Percentiles rank a stretch among this genome's conserved stretches.
phyloP scores from a whole-genome alignment of 305 asterid genomes.

The Fraxinus sp. region DNA sequence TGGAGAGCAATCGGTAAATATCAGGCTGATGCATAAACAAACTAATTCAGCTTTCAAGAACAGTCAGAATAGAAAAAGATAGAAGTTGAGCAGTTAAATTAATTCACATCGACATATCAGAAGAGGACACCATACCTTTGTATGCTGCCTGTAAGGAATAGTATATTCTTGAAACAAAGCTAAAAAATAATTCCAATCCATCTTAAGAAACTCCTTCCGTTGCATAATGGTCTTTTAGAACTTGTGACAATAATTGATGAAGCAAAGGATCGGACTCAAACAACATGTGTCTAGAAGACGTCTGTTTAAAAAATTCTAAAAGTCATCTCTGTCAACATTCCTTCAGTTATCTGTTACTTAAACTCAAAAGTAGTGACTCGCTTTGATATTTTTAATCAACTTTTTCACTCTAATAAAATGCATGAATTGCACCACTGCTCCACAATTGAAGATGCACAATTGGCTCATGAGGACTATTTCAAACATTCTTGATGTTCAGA shows the following conservation, averaged over 20 bases:
- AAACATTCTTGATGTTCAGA: too few species aligned
- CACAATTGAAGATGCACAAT: not conserved
- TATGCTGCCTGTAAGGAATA: constrained; percentile 56
- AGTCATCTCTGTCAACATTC: not conserved
- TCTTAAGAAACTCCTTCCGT: constrained; percentile 51
- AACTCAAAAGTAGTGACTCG: not conserved
- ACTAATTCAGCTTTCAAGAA: constrained; percentile 13
- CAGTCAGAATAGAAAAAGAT: constrained; percentile 17
- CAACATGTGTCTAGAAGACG: not conserved
- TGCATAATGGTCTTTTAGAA: constrained; percentile 64
- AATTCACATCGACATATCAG: not conserved
- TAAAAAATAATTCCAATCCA: constrained; percentile 60
- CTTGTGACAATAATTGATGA: constrained; percentile 38
- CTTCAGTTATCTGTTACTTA: not conserved
- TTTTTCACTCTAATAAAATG: not conserved
- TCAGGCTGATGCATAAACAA: not conserved
- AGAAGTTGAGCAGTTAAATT: not conserved
- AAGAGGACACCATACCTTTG: constrained; percentile 45
- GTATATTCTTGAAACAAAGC: constrained; percentile 50
- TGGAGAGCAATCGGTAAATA: not conserved
- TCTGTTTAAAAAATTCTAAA: too few species aligned
- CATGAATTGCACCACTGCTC: not conserved
- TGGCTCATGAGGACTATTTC: not conserved
- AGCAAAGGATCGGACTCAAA: constrained; percentile 16
- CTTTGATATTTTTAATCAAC: not conserved